Evolutionary conservation across 2,329 filamentous ascomycete species (phyloP).

Genomic region (Fusarium azukiicola): DNA sequence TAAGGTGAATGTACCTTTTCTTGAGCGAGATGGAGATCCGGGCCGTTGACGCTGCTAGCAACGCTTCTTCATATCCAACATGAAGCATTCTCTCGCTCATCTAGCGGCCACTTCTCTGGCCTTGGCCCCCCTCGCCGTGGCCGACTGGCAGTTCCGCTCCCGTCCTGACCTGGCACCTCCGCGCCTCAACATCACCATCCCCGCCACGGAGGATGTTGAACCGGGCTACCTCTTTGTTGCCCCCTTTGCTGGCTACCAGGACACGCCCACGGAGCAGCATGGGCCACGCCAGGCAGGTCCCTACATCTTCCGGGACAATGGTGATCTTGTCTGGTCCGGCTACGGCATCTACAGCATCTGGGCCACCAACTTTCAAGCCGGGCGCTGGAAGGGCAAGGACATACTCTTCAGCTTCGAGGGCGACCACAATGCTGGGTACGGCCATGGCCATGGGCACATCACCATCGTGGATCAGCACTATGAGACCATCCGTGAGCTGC

Average conservation of each 20-base stretch:
- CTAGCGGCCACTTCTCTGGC: constrained; percentile 24
- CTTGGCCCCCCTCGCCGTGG: constrained; percentile 20
- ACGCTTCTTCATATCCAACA: constrained; percentile 27
- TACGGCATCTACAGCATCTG: constrained; percentile 74
- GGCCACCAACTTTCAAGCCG: constrained; percentile 75
- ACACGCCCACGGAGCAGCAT: constrained; percentile 62
- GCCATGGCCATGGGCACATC: constrained; percentile 75
- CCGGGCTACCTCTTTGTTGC: constrained; percentile 69
- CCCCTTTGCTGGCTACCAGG: constrained; percentile 61
- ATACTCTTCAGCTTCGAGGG: constrained; percentile 77
- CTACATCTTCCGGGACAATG: constrained; percentile 77
- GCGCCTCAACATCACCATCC: constrained; percentile 66
- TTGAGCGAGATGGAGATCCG: constrained; percentile 41
- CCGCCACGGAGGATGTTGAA: constrained; percentile 63
- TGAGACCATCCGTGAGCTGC: constrained; percentile 74
- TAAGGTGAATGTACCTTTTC: constrained; percentile 52
- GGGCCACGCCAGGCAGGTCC: constrained; percentile 74
- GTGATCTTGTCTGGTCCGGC: constrained; percentile 78
- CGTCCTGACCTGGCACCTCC: constrained; percentile 58
- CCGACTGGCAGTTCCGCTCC: constrained; percentile 20
- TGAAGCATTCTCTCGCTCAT: constrained; percentile 31
- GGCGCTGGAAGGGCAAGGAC: constrained; percentile 72
- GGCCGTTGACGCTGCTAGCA: constrained; percentile 47
- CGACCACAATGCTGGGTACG: constrained; percentile 72
- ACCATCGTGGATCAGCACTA: constrained; percentile 76